These are phyloP conservation scores for Exophiala mesophila DNA, from an alignment of 2,329 filamentous ascomycete genomes.

Conservation along the genomic window DNA sequence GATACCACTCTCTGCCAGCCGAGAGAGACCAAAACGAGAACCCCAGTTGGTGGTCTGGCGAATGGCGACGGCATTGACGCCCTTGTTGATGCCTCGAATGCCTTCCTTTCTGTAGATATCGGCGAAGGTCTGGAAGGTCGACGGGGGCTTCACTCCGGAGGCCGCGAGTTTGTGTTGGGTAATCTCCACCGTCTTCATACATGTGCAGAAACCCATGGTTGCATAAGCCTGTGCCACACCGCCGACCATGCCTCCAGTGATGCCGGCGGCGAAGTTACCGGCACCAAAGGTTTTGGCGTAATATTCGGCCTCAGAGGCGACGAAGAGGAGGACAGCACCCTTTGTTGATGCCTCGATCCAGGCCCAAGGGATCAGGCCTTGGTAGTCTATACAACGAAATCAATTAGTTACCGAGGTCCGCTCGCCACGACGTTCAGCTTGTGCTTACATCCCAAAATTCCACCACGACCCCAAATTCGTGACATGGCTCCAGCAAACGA, in stretches of 20 bases:
- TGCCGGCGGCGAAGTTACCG: constrained; percentile 80
- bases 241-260: constrained; percentile 84
- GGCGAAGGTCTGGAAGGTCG: constrained; percentile 93
- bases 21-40: constrained; percentile 86
- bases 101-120: constrained; percentile 94
- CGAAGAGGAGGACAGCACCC: constrained; percentile 96
- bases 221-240: constrained; percentile 97
- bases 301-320: constrained; percentile 97
- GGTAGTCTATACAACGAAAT: constrained; percentile 67
- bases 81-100: constrained; percentile 93
- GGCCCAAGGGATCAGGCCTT: constrained; percentile 98
- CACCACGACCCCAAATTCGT: constrained; percentile 91
- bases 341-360: constrained; percentile 99
- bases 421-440: constrained; percentile 25
- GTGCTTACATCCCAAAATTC: constrained; percentile 83
- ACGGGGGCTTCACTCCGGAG: constrained; percentile 73
- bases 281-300: constrained; percentile 80
- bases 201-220: constrained; percentile 99
- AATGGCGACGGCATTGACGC: constrained; percentile 97
- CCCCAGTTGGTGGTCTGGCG: constrained; percentile 99
- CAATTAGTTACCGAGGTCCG: constrained; percentile 16
- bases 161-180: constrained; percentile 95
- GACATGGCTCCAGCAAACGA: constrained; percentile 74
- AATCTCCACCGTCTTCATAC: constrained; percentile 99
- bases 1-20: constrained; percentile 86